Percentiles rank a stretch among this genome's conserved stretches.
Conservation (phyloP, 306 rosid species). For the Crataegus laevigata region DNA sequence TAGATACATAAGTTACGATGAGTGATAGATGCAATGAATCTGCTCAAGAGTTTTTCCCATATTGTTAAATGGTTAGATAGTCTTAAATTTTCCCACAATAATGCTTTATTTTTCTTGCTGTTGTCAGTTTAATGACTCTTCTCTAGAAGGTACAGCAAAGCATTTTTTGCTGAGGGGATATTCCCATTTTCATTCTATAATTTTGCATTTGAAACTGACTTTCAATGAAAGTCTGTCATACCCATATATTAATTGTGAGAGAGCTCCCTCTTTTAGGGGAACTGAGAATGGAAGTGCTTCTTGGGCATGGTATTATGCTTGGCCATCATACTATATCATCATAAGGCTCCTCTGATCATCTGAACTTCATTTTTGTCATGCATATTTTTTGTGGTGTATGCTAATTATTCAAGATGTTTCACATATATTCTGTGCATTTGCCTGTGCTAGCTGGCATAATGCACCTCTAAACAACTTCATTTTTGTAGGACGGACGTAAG, state of each 20-base stretch:
- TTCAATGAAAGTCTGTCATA: neutral
- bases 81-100: neutral
- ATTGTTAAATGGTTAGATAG: neutral
- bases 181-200: neutral
- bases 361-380: neutral
- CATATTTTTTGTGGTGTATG: neutral
- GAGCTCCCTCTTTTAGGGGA: neutral
- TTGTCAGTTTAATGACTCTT: neutral
- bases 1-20: neutral
- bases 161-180: neutral
- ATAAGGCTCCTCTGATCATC: neutral
- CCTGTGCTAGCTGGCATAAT: neutral
- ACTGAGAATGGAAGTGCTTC: neutral
- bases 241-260: neutral
- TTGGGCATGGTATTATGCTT: neutral
- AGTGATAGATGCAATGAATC: neutral
- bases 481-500: constrained; percentile 81
- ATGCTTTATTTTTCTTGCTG: neutral
- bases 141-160: neutral
- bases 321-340: neutral
- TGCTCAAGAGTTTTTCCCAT: neutral
- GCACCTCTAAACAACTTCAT: neutral
- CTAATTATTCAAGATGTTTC: neutral
- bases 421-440: neutral
- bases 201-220: neutral